Evolutionary conservation across 768 basidiomycete genomes (phyloP).

Genomic region (Rhizopogon vulgaris): DNA sequence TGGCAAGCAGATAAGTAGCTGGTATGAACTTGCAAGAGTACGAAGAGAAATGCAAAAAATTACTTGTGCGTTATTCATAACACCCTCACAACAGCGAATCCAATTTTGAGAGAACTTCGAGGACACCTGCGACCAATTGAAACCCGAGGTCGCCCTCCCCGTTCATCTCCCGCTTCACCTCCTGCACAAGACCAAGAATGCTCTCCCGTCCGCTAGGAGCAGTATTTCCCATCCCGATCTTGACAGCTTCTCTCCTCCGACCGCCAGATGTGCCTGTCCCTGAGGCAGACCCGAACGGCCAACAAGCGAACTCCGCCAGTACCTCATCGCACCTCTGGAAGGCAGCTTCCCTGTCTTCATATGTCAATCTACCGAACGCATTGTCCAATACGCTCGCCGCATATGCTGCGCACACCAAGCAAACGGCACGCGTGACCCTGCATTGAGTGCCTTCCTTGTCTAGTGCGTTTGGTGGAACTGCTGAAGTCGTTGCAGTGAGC

Average conservation of each 20-base stretch:
- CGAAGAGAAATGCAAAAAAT: not conserved
- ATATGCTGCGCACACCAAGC: constrained; percentile 86
- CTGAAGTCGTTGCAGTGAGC: constrained; percentile 76
- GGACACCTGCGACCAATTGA: constrained; percentile 86
- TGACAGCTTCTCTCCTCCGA: constrained; percentile 34
- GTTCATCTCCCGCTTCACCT: constrained; percentile 65
- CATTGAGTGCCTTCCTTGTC: constrained; percentile 77
- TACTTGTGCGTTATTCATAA: not conserved
- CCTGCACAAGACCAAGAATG: constrained; percentile 67
- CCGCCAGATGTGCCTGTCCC: constrained; percentile 28
- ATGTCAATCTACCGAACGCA: constrained; percentile 80
- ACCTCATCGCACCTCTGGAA: constrained; percentile 94
- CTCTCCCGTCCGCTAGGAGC: constrained; percentile 55
- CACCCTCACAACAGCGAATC: constrained; percentile 49
- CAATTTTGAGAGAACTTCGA: constrained; percentile 90
- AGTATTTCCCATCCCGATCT: constrained; percentile 52
- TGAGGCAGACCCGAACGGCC: constrained; percentile 69
- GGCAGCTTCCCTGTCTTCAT: constrained; percentile 90
- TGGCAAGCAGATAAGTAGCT: not conserved
- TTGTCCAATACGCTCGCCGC: constrained; percentile 95
- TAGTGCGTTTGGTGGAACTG: constrained; percentile 70
- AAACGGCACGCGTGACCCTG: constrained; percentile 73
- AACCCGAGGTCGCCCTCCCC: constrained; percentile 80
- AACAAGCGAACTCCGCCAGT: constrained; percentile 81
- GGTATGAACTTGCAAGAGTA: not conserved